phyloP scores from a whole-genome alignment of 768 basidiomycete genomes.

The Suillus occidentalis region DNA sequence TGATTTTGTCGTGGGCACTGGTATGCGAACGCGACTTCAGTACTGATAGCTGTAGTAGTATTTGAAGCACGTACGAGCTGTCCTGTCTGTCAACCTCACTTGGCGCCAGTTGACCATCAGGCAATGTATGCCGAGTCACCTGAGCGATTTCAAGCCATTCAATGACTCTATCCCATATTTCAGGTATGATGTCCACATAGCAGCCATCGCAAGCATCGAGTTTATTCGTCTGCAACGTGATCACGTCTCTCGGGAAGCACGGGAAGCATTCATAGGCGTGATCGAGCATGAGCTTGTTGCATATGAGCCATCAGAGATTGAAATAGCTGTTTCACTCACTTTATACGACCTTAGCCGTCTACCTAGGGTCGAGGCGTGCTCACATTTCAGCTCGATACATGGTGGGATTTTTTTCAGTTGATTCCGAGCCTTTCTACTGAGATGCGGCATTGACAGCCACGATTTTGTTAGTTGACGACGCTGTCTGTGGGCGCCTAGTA shows the following conservation, averaged over 20 bases:
- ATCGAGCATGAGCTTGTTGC: not conserved
- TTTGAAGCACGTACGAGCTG: not conserved
- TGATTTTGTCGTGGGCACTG: not conserved
- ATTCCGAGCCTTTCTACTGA: too few relatives aligned
- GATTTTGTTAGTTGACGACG: too few relatives aligned
- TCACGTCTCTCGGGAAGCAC: not conserved
- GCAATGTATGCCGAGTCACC: not conserved
- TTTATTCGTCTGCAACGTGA: not conserved
- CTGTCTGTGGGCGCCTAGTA: too few relatives aligned
- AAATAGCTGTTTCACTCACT: not conserved
- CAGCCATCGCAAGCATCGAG: not conserved
- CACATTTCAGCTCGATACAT: too few relatives aligned
- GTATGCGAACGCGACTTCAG: not conserved
- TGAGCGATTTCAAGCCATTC: not conserved
- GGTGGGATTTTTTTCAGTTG: too few relatives aligned
- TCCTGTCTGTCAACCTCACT: not conserved
- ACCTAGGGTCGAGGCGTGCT: not conserved
- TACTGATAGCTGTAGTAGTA: not conserved
- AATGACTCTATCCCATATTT: not conserved
- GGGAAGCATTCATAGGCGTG: not conserved
- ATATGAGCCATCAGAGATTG: not conserved
- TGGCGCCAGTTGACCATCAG: not conserved
- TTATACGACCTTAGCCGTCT: not conserved
- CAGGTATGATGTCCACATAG: not conserved
- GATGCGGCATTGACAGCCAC: too few relatives aligned